phyloP scores from a whole-genome alignment of 805 yeast species.

The Saturnispora sekii region DNA sequence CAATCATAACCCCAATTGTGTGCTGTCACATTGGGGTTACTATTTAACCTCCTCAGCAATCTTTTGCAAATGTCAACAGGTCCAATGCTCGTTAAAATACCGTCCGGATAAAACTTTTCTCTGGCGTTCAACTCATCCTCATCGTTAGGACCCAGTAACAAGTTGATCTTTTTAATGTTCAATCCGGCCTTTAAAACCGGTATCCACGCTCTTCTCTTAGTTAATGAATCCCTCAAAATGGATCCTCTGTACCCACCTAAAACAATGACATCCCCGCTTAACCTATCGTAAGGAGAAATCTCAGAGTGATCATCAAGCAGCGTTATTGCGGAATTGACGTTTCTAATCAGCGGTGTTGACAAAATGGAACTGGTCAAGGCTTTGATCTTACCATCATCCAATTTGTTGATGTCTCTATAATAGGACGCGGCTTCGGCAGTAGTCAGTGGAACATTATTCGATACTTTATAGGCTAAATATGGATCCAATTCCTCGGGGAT shows the following conservation, averaged over 20 bases:
- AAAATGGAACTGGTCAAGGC: slow-evolving; percentile 59
- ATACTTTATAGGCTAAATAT: slow-evolving; percentile 23
- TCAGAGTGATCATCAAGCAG: background rate
- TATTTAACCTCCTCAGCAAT: slow-evolving; percentile 42
- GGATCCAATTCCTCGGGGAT: background rate
- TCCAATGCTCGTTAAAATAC: slow-evolving; percentile 72
- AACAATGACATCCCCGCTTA: slow-evolving; percentile 72
- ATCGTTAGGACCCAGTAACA: slow-evolving; percentile 61
- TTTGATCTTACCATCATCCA: slow-evolving; percentile 56
- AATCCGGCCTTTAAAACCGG: slow-evolving; percentile 77
- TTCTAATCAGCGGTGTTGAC: slow-evolving; percentile 14
- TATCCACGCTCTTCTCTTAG: slow-evolving; percentile 70
- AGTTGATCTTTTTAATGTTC: slow-evolving; percentile 57
- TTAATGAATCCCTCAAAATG: slow-evolving; percentile 52
- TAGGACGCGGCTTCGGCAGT: slow-evolving; percentile 56
- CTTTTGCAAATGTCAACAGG: slow-evolving; percentile 72
- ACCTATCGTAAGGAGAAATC: slow-evolving; percentile 32
- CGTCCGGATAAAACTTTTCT: slow-evolving; percentile 53
- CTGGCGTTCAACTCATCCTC: slow-evolving; percentile 57
- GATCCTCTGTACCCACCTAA: slow-evolving; percentile 89
- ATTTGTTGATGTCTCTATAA: slow-evolving; percentile 44
- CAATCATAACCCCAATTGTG: slow-evolving; percentile 89
- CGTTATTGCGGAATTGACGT: background rate
- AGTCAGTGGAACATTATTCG: slow-evolving; percentile 46
- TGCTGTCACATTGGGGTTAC: slow-evolving; percentile 51